phyloP scores from a whole-genome alignment of 768 basidiomycete genomes.

The Tubosaeta sp. region DNA sequence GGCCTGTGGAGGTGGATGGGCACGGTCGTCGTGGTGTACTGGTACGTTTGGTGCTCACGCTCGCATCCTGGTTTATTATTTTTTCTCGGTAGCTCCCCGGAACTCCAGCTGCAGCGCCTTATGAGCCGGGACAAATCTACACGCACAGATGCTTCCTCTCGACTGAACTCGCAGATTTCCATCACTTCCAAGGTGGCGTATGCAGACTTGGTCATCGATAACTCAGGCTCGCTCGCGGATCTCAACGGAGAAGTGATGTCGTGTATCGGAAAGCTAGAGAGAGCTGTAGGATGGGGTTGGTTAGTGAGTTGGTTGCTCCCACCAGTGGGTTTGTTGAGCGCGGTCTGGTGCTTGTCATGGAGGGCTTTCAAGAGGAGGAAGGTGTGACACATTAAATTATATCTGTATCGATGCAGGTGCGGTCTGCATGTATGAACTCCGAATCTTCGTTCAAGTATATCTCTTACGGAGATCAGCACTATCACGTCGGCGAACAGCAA shows the following conservation, averaged over 20 bases:
- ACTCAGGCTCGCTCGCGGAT: constrained; percentile 72
- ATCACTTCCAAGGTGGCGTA: constrained; percentile 77
- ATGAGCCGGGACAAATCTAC: constrained; percentile 70
- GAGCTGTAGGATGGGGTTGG: constrained; percentile 55
- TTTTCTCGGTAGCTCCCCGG: constrained; percentile 54
- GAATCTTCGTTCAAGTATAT: background rate
- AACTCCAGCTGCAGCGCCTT: constrained; percentile 80
- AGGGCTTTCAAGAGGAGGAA: constrained; percentile 25
- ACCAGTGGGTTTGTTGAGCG: constrained; percentile 48
- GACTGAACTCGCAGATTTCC: constrained; percentile 77
- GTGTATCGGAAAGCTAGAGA: constrained; percentile 42
- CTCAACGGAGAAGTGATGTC: constrained; percentile 44
- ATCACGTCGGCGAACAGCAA: too few relatives aligned
- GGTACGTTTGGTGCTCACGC: constrained; percentile 45
- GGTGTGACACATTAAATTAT: constrained; percentile 1
- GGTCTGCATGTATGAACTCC: background rate
- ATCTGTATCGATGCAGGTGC: too few relatives aligned
- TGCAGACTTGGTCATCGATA: constrained; percentile 85
- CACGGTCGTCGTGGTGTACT: constrained; percentile 84
- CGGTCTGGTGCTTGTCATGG: constrained; percentile 36
- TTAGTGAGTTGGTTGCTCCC: constrained; percentile 59
- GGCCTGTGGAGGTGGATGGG: constrained; percentile 82
- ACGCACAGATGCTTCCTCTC: constrained; percentile 61
- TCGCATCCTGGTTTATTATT: background rate
- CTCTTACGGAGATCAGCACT: background rate